Percentiles rank a stretch among this genome's conserved stretches.
Conservation (phyloP, 2,329 filamentous ascomycete genomes). For the Aureobasidium lini region DNA sequence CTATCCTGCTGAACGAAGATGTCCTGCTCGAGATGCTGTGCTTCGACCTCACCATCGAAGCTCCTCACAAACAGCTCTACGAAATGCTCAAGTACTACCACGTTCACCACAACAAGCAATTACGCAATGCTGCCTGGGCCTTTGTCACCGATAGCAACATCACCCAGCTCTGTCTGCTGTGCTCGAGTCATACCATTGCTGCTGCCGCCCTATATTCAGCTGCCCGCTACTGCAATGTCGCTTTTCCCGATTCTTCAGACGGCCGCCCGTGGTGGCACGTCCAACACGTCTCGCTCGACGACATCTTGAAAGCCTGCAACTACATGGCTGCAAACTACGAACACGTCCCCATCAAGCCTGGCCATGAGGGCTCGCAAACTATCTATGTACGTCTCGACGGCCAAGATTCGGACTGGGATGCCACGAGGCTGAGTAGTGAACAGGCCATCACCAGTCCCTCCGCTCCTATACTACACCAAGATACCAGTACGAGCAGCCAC, state of each 20-base stretch:
- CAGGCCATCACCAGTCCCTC: constrained; percentile 20
- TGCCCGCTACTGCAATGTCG: constrained; percentile 63
- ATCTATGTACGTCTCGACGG: constrained; percentile 39
- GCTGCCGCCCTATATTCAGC: constrained; percentile 82
- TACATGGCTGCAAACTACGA: constrained; percentile 58
- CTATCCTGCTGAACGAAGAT: constrained; percentile 86
- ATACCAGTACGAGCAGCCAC: constrained; percentile 22
- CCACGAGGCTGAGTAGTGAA: constrained; percentile 23
- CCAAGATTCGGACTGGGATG: constrained; percentile 21
- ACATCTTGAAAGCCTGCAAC: constrained; percentile 66
- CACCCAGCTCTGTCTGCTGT: constrained; percentile 75
- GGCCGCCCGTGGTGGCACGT: constrained; percentile 83
- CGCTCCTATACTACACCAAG: constrained; percentile 19
- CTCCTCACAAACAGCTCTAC: constrained; percentile 78
- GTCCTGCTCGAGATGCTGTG: constrained; percentile 84
- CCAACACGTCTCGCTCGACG: constrained; percentile 61
- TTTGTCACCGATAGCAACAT: constrained; percentile 88
- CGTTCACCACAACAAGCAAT: constrained; percentile 68
- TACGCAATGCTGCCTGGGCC: constrained; percentile 84
- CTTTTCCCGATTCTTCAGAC: constrained; percentile 65
- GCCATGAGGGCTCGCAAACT: constrained; percentile 31
- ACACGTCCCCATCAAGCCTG: constrained; percentile 29
- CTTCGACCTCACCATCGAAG: constrained; percentile 86
- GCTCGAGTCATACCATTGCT: constrained; percentile 72
- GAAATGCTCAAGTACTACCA: constrained; percentile 68